These are phyloP conservation scores for Linnemannia schmuckeri DNA, from an alignment of 192 early-diverging fungal species.

Conservation along the genomic window DNA sequence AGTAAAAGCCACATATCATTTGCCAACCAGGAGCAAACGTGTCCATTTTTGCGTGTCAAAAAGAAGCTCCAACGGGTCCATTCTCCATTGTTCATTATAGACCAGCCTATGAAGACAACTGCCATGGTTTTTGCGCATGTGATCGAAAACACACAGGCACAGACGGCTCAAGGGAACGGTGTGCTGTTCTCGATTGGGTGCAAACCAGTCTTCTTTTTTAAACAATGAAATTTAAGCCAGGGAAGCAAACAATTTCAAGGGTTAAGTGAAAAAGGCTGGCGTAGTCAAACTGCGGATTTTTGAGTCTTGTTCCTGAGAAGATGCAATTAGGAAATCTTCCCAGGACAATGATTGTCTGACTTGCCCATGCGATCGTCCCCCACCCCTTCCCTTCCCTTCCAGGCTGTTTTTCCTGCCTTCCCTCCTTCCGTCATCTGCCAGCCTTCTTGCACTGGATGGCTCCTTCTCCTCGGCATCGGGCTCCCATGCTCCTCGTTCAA, in stretches of 20 bases:
- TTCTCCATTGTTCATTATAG: background rate
- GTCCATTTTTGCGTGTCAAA: background rate
- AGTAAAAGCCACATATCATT: too few relatives aligned
- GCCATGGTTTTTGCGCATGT: background rate
- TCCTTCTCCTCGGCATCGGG: background rate
- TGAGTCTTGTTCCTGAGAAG: conserved; percentile 1
- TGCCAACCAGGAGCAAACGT: too few relatives aligned
- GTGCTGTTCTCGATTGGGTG: too few relatives aligned
- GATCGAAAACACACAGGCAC: background rate
- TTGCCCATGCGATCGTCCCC: background rate
- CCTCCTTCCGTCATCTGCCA: background rate
- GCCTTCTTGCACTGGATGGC: background rate
- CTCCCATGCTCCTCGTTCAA: too few relatives aligned
- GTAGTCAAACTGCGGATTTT: conserved; percentile 12
- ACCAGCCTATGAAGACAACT: background rate
- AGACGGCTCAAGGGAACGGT: background rate
- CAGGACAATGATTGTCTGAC: background rate
- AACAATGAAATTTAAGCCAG: too few relatives aligned
- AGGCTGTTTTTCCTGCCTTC: background rate
- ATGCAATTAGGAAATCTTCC: background rate
- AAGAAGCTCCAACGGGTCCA: conserved; percentile 1
- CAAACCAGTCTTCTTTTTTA: too few relatives aligned
- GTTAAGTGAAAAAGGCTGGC: background rate
- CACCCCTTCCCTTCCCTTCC: background rate
- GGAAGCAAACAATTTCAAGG: background rate